Evolutionary conservation across 371 early-diverging fungal species (phyloP).

Genomic region (Saksenaea vasiformis): DNA sequence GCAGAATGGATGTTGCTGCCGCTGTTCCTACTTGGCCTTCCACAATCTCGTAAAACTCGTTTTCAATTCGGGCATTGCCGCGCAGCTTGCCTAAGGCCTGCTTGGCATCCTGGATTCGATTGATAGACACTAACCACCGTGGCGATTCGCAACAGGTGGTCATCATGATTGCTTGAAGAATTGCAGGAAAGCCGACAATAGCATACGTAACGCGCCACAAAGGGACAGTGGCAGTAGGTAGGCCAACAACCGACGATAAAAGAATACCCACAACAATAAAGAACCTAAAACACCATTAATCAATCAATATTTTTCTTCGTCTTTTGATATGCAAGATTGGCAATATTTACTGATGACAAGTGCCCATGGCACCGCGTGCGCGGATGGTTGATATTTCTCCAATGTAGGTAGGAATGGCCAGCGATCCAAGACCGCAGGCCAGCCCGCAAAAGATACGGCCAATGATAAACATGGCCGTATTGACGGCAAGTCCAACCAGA

Average conservation of each 20-base stretch:
- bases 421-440: conserved; percentile 75
- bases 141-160: conserved; percentile 78
- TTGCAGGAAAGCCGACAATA: conserved; percentile 67
- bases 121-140: conserved; percentile 64
- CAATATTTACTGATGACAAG: conserved; percentile 65
- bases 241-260: conserved; percentile 61
- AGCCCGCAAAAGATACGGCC: conserved; percentile 31
- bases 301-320: not conserved
- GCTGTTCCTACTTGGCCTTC: conserved; percentile 39
- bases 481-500: conserved; percentile 43
- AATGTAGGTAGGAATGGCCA: conserved; percentile 79
- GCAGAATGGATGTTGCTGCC: conserved; percentile 32
- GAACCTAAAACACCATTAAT: no score
- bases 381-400: conserved; percentile 73
- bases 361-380: conserved; percentile 66
- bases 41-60: conserved; percentile 63
- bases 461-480: conserved; percentile 25
- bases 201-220: conserved; percentile 71
- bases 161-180: conserved; percentile 68
- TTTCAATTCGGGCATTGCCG: conserved; percentile 46
- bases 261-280: conserved; percentile 78
- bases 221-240: conserved; percentile 61
- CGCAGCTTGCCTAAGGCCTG: conserved; percentile 55
- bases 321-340: not conserved
- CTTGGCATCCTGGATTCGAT: conserved; percentile 57